Conservation (phyloP, 2,329 filamentous ascomycete species). For the Calonectria crousiana region DNA sequence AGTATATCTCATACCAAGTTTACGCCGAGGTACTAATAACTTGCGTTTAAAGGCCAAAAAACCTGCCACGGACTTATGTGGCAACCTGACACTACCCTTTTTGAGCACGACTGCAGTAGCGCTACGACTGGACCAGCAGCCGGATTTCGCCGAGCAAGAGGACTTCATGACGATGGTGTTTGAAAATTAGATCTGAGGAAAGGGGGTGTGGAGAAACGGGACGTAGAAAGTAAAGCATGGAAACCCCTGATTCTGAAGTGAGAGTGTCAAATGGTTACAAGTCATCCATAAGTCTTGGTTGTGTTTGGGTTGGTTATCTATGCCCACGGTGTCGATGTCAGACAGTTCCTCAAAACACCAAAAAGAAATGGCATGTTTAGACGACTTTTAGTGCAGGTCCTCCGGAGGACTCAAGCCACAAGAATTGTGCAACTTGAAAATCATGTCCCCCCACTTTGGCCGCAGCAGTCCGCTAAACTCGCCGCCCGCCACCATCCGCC, state of each 20-base stretch:
- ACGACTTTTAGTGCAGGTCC: neutral
- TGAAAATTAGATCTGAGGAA: neutral
- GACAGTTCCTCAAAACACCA: neutral
- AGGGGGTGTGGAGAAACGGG: neutral
- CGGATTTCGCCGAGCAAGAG: constrained; percentile 15
- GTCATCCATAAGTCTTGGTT: no score
- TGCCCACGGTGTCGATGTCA: no score
- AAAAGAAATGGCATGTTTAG: neutral
- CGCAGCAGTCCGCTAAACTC: neutral
- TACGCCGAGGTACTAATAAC: neutral
- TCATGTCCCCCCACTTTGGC: neutral
- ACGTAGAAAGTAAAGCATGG: neutral
- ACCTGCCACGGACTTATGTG: constrained; percentile 28
- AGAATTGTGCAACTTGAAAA: neutral
- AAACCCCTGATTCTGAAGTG: neutral
- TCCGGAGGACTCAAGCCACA: neutral
- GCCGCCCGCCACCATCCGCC: neutral
- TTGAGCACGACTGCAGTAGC: constrained; percentile 30
- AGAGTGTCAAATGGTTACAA: no score
- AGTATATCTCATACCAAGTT: neutral
- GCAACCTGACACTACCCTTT: constrained; percentile 34
- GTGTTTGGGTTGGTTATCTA: no score
- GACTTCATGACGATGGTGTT: constrained; percentile 28
- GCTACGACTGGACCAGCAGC: constrained; percentile 23
- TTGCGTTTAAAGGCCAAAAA: constrained; percentile 22